These are phyloP conservation scores for Candida railenensis DNA, from an alignment of 805 yeast species.

Conservation along the genomic window DNA sequence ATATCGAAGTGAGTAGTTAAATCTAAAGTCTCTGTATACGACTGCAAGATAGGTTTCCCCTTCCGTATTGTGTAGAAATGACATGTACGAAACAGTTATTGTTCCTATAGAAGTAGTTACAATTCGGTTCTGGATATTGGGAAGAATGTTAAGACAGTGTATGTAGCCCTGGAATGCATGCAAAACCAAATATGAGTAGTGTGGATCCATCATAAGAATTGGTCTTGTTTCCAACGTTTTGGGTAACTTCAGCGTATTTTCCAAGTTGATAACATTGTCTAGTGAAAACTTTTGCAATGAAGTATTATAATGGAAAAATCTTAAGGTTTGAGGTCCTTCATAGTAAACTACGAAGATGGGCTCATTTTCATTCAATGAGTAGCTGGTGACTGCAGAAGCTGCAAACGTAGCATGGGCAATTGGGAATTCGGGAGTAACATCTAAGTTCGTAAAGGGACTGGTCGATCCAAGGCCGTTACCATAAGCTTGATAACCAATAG, in stretches of 20 bases:
- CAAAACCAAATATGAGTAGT: conserved; percentile 16
- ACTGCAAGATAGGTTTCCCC: conserved; percentile 17
- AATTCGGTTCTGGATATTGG: neutral
- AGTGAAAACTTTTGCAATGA: neutral
- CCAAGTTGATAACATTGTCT: neutral
- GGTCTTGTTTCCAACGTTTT: conserved; percentile 20
- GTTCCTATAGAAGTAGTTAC: conserved; percentile 12
- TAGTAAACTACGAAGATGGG: neutral
- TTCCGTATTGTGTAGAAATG: neutral
- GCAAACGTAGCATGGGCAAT: too few relatives aligned
- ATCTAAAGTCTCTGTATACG: conserved; percentile 33
- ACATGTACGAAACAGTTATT: conserved; percentile 11
- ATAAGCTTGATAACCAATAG: neutral
- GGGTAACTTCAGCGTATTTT: neutral
- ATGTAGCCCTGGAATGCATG: conserved; percentile 9
- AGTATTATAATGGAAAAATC: neutral
- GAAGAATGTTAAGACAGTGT: neutral
- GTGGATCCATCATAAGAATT: conserved; percentile 13
- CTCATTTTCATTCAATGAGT: neutral
- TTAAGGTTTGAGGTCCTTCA: neutral
- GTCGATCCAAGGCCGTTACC: neutral
- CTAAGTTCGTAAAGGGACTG: neutral
- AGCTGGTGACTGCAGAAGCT: neutral
- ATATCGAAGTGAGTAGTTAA: conserved; percentile 29
- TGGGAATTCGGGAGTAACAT: neutral